Evolutionary conservation across 805 yeast genomes (phyloP).

Genomic region (Starmera amethionina): DNA sequence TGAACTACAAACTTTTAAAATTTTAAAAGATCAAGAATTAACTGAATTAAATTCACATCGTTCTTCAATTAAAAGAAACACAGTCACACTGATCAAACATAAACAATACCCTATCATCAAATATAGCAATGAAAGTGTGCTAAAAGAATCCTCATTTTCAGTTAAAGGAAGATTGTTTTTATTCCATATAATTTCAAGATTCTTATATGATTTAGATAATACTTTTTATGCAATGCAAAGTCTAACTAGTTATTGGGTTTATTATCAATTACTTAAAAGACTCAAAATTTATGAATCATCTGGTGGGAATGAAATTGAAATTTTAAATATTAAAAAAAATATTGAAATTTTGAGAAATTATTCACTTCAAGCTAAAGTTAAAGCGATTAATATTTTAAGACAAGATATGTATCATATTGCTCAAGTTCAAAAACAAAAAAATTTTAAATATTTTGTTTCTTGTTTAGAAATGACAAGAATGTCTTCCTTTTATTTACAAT

Average conservation of each 20-base stretch:
- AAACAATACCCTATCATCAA: not conserved
- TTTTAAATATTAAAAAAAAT: not conserved
- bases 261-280: constrained; percentile 9
- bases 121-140: constrained; percentile 8
- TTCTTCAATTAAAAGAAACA: not conserved
- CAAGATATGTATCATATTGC: not conserved
- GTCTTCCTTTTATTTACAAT: constrained; percentile 10
- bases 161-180: constrained; percentile 4
- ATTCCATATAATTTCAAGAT: constrained; percentile 4
- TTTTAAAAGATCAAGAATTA: constrained; percentile 5
- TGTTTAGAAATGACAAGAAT: constrained; percentile 1
- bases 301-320: too few relatives aligned
- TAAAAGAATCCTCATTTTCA: constrained; percentile 6
- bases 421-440: not conserved
- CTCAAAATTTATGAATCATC: not conserved
- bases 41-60: not conserved
- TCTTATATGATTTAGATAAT: constrained; percentile 3
- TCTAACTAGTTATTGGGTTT: constrained; percentile 9
- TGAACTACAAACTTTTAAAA: constrained; percentile 9
- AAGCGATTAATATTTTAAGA: constrained; percentile 5
- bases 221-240: constrained; percentile 4
- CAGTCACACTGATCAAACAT: not conserved
- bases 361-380: constrained; percentile 3
- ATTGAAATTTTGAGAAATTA: constrained; percentile 1
- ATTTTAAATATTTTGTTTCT: not conserved